Percentiles rank a stretch among this genome's conserved stretches.
phyloP scores from a whole-genome alignment of 441 rosid genomes.

The Aleurites moluccanus region DNA sequence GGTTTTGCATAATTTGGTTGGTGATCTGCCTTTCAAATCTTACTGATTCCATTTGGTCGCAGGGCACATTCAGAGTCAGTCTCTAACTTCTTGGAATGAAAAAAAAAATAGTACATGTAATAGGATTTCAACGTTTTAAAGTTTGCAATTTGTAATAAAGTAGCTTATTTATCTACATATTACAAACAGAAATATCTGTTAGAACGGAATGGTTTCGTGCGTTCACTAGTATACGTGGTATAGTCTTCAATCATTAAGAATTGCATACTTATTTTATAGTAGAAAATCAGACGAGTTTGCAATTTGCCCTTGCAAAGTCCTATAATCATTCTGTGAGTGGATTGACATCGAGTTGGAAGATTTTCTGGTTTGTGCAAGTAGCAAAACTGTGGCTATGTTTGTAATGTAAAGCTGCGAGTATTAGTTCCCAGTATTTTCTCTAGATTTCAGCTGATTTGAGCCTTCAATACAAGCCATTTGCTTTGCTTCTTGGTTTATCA shows the following conservation, averaged over 20 bases:
- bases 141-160: neutral
- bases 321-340: neutral
- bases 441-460: neutral
- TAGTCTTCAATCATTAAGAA: neutral
- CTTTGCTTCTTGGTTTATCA: slow-evolving; percentile 4
- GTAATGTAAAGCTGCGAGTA: neutral
- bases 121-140: neutral
- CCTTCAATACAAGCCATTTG: neutral
- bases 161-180: neutral
- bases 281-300: neutral
- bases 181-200: neutral
- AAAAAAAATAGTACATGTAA: neutral
- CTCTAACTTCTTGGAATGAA: neutral
- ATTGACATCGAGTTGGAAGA: neutral
- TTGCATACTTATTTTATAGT: neutral
- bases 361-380: neutral
- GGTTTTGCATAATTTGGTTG: neutral
- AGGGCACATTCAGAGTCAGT: neutral
- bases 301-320: neutral
- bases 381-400: neutral
- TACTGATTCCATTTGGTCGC: neutral
- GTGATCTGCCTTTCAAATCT: neutral
- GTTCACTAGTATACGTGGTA: neutral
- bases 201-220: neutral
- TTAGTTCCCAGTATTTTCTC: neutral